A percentile compares a stretch with the other conserved stretches of the same genome.
phyloP scores from a whole-genome alignment of 805 yeast genomes.

The Wickerhamiella australiensis region DNA sequence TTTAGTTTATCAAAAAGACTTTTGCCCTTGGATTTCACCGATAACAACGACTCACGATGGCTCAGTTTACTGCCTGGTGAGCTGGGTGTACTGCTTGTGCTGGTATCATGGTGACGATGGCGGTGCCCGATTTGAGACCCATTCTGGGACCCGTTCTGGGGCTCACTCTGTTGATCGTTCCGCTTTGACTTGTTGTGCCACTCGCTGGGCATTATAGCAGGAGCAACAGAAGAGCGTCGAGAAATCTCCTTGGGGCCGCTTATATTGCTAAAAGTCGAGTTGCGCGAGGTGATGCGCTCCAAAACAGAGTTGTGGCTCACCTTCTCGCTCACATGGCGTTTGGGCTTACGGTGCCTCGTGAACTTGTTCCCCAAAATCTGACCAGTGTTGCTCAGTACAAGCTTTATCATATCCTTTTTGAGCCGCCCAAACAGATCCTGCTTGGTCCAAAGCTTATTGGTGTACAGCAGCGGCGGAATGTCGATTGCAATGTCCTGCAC shows the following conservation, averaged over 20 bases:
- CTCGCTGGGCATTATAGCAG: neutral
- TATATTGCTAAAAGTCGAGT: neutral
- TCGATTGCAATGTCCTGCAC: conserved; percentile 59
- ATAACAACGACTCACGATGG: neutral
- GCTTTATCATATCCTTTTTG: conserved; percentile 37
- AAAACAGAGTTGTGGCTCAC: conserved; percentile 5
- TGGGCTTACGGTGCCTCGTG: conserved; percentile 21
- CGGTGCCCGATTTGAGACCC: too few relatives aligned
- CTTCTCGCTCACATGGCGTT: conserved; percentile 10
- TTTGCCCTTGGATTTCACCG: neutral
- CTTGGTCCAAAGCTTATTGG: conserved; percentile 58
- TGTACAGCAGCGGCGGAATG: conserved; percentile 49
- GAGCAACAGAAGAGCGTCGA: neutral
- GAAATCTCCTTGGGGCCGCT: neutral
- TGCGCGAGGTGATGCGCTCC: neutral
- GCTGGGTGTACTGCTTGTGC: neutral
- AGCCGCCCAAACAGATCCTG: conserved; percentile 53
- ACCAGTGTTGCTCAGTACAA: conserved; percentile 44
- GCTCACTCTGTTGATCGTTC: neutral
- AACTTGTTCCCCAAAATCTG: conserved; percentile 69
- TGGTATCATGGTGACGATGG: too few relatives aligned
- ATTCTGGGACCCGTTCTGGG: too few relatives aligned
- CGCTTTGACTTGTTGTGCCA: neutral
- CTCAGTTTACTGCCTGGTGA: neutral
- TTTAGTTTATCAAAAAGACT: neutral